phyloP scores from a whole-genome alignment of 169 alveolate species.

The Eimeria sp. region DNA sequence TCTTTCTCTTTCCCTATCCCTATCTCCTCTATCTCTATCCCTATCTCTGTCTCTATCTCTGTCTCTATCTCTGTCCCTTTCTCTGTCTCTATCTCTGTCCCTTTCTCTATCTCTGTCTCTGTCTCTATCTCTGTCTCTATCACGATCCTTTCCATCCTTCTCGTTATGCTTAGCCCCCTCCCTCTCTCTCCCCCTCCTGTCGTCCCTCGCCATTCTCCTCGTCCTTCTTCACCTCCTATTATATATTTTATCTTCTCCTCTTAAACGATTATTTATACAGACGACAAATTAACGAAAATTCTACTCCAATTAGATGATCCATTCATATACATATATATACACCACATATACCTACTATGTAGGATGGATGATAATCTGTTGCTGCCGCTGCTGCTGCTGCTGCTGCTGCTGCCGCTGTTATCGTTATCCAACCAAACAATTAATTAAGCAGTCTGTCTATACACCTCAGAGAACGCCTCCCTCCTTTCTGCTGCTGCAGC shows the following conservation, averaged over 20 bases:
- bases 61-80: background rate
- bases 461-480: background rate
- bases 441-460: background rate
- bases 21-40: slow-evolving; percentile 10
- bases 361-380: no score
- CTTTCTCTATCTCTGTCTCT: slow-evolving; percentile 3
- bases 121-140: slow-evolving; percentile 41
- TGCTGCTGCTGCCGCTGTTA: background rate
- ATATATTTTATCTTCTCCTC: no score
- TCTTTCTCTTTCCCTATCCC: background rate
- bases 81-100: background rate
- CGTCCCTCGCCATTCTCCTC: background rate
- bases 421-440: no score
- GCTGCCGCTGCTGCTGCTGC: no score
- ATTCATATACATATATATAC: no score
- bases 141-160: slow-evolving; percentile 4
- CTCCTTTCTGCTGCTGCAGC: no score
- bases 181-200: slow-evolving; percentile 25
- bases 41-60: background rate
- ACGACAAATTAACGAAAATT: no score
- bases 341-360: no score
- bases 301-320: no score
- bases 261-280: no score
- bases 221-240: no score
- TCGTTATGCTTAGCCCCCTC: slow-evolving; percentile 7